A percentile compares a stretch with the other conserved stretches of the same genome.
Conservation (phyloP, 2,329 filamentous ascomycete species). For the Botrytis galanthina region DNA sequence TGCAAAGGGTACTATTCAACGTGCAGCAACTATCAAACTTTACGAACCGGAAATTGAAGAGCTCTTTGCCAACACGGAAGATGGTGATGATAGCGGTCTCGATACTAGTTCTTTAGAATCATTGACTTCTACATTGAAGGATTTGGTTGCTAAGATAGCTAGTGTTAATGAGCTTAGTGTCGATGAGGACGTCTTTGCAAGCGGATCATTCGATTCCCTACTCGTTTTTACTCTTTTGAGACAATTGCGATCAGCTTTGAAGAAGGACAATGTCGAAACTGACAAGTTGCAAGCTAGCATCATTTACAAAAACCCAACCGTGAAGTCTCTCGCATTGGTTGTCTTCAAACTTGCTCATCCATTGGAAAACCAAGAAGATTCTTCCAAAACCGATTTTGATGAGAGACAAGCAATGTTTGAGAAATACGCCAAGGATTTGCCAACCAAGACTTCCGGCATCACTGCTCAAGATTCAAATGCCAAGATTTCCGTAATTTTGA, state of each 20-base stretch:
- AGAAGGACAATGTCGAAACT: not conserved
- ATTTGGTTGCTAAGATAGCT: constrained; percentile 8
- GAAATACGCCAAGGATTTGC: constrained; percentile 23
- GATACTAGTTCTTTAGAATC: constrained; percentile 4
- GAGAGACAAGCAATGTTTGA: constrained; percentile 23
- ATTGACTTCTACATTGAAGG: constrained; percentile 1
- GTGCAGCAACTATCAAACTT: constrained; percentile 14
- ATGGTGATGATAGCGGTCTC: not conserved
- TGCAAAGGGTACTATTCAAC: constrained; percentile 23
- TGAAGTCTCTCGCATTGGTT: constrained; percentile 11
- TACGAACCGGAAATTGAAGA: constrained; percentile 24
- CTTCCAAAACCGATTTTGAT: not conserved
- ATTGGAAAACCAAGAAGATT: not conserved
- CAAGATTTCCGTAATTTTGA: constrained; percentile 41
- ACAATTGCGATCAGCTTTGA: constrained; percentile 16
- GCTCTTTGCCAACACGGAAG: constrained; percentile 13
- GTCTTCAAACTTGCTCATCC: constrained; percentile 11
- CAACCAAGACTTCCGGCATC: not conserved
- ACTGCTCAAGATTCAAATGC: not conserved
- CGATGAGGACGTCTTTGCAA: constrained; percentile 16
- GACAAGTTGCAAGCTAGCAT: constrained; percentile 16
- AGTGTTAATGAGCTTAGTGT: not conserved
- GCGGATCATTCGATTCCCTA: constrained; percentile 19
- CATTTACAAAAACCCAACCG: constrained; percentile 18
- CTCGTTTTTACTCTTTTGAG: constrained; percentile 18